Evolutionary conservation across 495 filamentous ascomycete genomes (phyloP), one percentile per base, ranked within the genome.

Genomic region (Aspergillus diversus): DNA sequence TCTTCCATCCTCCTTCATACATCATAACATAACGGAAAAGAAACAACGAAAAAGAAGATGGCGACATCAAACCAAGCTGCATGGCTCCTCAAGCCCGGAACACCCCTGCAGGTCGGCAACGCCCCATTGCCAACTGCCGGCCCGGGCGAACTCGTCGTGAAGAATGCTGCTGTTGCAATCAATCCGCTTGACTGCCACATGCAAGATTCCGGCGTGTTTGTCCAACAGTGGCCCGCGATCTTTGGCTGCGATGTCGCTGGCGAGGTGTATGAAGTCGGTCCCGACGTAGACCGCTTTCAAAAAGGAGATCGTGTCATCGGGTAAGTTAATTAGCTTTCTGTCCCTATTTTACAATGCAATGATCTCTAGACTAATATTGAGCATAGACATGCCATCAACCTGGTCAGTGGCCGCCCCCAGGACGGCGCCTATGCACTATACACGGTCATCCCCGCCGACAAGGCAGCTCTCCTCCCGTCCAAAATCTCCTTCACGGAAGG

Each of bases 171-270:
- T 15, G 66, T 80, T 12, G 80, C 78, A 21, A 70, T 84, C 46
- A 84, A 84, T 57, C 80, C 75, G 0, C 50, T 75, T 49, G 77
- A 80, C 66, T 63, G 55, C 47, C 64, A 72, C 13, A 71, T 74
- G 56, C 73, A 77, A 54, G 67, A 73, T 42, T 5, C 33, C 33
- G 60, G 60, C 5, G 60, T 57, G 39, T 68, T 69, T 57, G 61
- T 71, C 21, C 63, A 66, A 52, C 50, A 67, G 21, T 76, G 74
- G 68, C 76, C 77, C 1, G 48, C 63, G 33, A 66, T 79, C 17
- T 60, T 78, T 11, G 81, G 80, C 31, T 70, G 61, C 31, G 81
- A 83, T 43, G 74, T 77, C 3, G 77, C 80, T 31, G 81, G 81
- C 7, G 66, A 68, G 32, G 72, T 83, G 0, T 65, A 72, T 33